Conservation (phyloP, 495 filamentous ascomycete species). For the Aspergillus sclerotiicarbonarius region DNA sequence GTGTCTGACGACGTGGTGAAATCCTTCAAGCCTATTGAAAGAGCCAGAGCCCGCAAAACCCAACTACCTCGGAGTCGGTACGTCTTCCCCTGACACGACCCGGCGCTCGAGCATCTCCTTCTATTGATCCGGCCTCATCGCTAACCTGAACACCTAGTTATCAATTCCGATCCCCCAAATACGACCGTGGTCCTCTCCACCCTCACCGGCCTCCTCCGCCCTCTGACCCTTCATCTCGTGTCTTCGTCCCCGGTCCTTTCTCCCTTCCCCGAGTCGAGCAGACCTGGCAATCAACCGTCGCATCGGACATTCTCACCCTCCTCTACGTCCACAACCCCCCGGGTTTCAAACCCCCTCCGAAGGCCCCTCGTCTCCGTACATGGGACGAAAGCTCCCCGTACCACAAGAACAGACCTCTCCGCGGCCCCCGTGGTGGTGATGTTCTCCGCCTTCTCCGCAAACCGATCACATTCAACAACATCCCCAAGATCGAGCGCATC, state of each 20-base stretch:
- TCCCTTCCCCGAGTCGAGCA: conserved; percentile 82
- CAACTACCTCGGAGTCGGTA: conserved; percentile 70
- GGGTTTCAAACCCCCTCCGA: conserved; percentile 61
- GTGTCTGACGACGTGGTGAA: conserved; percentile 28
- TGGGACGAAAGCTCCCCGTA: conserved; percentile 94
- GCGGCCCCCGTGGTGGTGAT: conserved; percentile 73
- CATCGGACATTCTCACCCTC: conserved; percentile 86
- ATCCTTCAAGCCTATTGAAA: conserved; percentile 58
- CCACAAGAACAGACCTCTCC: conserved; percentile 82
- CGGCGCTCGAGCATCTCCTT: background rate
- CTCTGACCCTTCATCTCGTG: conserved; percentile 81
- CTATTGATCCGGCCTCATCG: conserved; percentile 1
- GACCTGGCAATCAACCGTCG: conserved; percentile 81
- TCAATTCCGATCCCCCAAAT: conserved; percentile 88
- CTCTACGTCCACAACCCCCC: conserved; percentile 79
- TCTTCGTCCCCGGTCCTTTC: conserved; percentile 93
- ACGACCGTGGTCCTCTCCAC: conserved; percentile 88
- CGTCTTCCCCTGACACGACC: background rate
- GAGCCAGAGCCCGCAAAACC: conserved; percentile 48
- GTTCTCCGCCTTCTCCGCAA: conserved; percentile 68
- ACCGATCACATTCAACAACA: conserved; percentile 78
- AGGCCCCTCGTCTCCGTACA: conserved; percentile 68
- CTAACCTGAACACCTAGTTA: conserved; percentile 58
- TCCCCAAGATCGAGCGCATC: conserved; percentile 78
- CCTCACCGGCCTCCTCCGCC: conserved; percentile 82